Evolutionary conservation across 148 eudicot species (phyloP).

Genomic region (Spergularia bocconei): DNA sequence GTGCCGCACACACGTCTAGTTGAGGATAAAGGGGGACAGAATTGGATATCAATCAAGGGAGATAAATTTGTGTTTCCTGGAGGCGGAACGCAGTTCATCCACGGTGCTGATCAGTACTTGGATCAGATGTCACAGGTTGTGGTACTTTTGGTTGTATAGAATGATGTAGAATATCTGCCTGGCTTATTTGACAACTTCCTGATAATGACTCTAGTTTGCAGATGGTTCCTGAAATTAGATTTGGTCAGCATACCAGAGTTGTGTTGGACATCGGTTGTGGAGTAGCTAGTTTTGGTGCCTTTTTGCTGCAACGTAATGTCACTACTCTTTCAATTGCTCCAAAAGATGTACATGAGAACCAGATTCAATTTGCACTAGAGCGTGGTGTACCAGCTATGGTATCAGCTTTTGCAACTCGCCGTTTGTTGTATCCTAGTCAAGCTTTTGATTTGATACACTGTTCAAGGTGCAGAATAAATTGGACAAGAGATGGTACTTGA

Average conservation of each 20-base stretch:
- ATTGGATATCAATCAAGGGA: constrained; percentile 51
- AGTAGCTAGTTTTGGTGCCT: constrained; percentile 79
- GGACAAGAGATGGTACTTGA: constrained; percentile 67
- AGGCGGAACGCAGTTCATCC: constrained; percentile 59
- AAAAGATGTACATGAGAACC: constrained; percentile 68
- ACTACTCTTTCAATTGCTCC: constrained; percentile 66
- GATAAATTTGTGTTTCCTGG: constrained; percentile 66
- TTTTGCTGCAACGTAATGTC: constrained; percentile 59
- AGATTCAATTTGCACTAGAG: constrained; percentile 70
- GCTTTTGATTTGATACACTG: constrained; percentile 82
- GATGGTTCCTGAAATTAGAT: constrained; percentile 72
- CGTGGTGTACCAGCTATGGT: constrained; percentile 85
- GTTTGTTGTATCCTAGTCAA: constrained; percentile 72
- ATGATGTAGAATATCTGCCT: not conserved
- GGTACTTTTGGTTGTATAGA: not conserved
- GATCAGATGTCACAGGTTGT: constrained; percentile 71
- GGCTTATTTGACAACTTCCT: not conserved
- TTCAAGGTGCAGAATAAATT: constrained; percentile 68
- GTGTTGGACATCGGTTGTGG: constrained; percentile 76
- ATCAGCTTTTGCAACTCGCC: constrained; percentile 55
- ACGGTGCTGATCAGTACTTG: constrained; percentile 65
- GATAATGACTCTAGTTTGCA: constrained; percentile 21
- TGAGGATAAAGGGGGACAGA: constrained; percentile 64
- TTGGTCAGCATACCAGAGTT: constrained; percentile 56
- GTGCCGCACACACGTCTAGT: constrained; percentile 59